phyloP scores from a whole-genome alignment of 805 yeast species.

The Metschnikowia corniflorae region DNA sequence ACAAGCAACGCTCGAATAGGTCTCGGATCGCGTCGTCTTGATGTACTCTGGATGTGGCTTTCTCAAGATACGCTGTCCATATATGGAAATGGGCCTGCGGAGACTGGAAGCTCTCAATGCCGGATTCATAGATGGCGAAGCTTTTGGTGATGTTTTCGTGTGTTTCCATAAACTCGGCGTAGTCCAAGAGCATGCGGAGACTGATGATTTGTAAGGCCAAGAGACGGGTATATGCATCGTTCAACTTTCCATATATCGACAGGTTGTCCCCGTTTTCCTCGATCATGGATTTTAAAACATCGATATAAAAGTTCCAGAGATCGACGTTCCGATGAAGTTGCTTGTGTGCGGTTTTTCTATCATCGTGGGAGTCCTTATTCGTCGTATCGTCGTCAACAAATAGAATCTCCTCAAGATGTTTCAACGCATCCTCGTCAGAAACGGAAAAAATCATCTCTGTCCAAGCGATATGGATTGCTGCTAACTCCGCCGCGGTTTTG shows the following conservation, averaged over 20 bases:
- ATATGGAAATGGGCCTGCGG: conserved; percentile 57
- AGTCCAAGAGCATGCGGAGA: conserved; percentile 60
- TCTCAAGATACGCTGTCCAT: conserved; percentile 65
- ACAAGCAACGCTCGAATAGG: conserved; percentile 65
- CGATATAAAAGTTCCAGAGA: conserved; percentile 74
- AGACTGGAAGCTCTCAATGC: conserved; percentile 56
- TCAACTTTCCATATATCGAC: conserved; percentile 16
- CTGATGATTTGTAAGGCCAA: conserved; percentile 59
- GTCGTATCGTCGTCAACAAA: conserved; percentile 2
- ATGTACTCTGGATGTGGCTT: conserved; percentile 31
- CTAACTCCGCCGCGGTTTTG: conserved; percentile 57
- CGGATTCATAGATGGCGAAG: conserved; percentile 64
- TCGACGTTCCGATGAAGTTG: conserved; percentile 57
- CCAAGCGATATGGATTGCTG: conserved; percentile 73
- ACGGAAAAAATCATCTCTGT: conserved; percentile 56
- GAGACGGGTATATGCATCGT: conserved; percentile 26
- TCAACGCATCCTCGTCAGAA: conserved; percentile 40
- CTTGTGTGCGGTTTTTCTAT: conserved; percentile 39
- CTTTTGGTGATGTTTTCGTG: conserved; percentile 45
- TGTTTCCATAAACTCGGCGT: conserved; percentile 57
- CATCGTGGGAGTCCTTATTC: neutral
- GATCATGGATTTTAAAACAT: conserved; percentile 57
- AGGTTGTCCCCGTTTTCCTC: conserved; percentile 29
- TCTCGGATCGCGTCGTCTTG: conserved; percentile 49
- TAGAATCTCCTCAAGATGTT: conserved; percentile 33